Percentiles rank a stretch among this genome's conserved stretches.
Conservation (phyloP, 306 rosid species). For the Castanea crenata region DNA sequence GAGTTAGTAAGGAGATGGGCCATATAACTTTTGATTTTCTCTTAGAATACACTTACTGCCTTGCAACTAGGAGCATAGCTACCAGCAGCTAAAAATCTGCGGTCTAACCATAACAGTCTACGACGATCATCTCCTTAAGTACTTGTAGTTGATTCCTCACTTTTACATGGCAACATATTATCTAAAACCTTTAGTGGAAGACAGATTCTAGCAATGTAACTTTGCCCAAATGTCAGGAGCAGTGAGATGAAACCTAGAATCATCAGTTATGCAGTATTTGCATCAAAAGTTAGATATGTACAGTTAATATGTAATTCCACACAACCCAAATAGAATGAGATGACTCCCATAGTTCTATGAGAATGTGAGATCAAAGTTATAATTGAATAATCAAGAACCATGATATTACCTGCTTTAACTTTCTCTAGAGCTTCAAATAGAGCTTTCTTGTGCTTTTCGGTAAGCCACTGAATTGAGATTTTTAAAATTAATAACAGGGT, state of each 20-base stretch:
- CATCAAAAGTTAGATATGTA: slow-evolving; percentile 4
- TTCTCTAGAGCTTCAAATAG: slow-evolving; percentile 86
- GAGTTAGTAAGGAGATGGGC: too few relatives aligned
- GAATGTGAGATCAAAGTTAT: not conserved
- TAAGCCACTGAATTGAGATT: slow-evolving; percentile 41
- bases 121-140: slow-evolving; percentile 39
- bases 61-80: slow-evolving; percentile 44
- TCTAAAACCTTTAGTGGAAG: slow-evolving; percentile 51
- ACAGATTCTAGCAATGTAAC: slow-evolving; percentile 69
- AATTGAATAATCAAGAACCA: slow-evolving; percentile 3
- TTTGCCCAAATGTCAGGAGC: slow-evolving; percentile 82
- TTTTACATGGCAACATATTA: slow-evolving; percentile 71
- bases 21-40: too few relatives aligned
- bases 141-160: slow-evolving; percentile 8
- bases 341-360: not conserved
- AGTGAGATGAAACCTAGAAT: slow-evolving; percentile 89
- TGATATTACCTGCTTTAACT: slow-evolving; percentile 73
- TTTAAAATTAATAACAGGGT: not conserved
- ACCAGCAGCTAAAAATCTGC: slow-evolving; percentile 56
- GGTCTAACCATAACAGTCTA: slow-evolving; percentile 63
- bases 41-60: slow-evolving; percentile 34
- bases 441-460: slow-evolving; percentile 62
- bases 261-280: slow-evolving; percentile 81
- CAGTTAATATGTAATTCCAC: not conserved
- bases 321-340: slow-evolving; percentile 9